Percentiles rank a stretch among this genome's conserved stretches.
phyloP scores from a whole-genome alignment of 805 yeast genomes.

The Sugiyamaella americana region DNA sequence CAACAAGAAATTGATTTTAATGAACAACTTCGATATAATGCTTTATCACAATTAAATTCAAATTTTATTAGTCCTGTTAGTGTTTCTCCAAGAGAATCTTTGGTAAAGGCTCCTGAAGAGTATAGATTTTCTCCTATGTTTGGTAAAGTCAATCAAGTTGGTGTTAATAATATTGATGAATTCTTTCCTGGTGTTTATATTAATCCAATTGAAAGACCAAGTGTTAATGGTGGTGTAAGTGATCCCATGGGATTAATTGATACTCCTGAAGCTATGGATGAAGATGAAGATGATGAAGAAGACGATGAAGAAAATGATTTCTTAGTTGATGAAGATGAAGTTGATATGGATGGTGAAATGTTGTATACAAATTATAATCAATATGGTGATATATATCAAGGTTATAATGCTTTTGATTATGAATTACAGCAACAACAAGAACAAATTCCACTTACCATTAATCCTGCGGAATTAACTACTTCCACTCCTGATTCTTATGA shows the following conservation, averaged over 20 bases:
- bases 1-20: not conserved
- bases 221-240: not conserved
- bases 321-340: not conserved
- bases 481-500: not conserved
- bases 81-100: not conserved
- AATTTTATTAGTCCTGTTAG: not conserved
- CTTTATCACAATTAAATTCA: not conserved
- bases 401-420: not conserved
- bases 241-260: not conserved
- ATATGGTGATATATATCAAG: not conserved
- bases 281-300: constrained; percentile 21
- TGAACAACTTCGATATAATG: not conserved
- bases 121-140: not conserved
- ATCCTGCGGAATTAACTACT: not conserved
- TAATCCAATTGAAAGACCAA: not conserved
- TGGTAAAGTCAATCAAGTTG: not conserved
- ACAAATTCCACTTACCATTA: not conserved
- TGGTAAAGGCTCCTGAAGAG: not conserved
- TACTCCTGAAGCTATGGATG: constrained; percentile 12
- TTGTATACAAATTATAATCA: not conserved
- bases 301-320: constrained; percentile 11
- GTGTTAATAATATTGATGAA: not conserved
- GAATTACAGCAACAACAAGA: not conserved
- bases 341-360: not conserved
- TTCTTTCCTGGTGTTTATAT: not conserved